phyloP scores from a whole-genome alignment of 2,329 filamentous ascomycete genomes.

The Amauroascus niger region DNA sequence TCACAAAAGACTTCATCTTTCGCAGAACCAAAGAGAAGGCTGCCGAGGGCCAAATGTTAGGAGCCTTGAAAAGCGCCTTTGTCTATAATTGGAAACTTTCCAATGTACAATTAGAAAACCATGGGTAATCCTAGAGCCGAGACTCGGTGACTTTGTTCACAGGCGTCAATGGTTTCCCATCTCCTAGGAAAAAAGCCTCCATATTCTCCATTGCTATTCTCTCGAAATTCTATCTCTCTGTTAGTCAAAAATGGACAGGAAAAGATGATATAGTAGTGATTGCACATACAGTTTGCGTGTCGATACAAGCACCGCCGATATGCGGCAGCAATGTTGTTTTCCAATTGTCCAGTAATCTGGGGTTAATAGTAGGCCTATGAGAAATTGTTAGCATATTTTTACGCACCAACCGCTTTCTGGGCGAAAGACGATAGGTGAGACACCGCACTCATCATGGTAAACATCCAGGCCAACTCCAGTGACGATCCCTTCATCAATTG shows the following conservation, averaged over 20 bases:
- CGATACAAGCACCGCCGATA: slow-evolving; percentile 15
- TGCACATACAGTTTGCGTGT: slow-evolving; percentile 14
- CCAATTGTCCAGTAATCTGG: slow-evolving; percentile 17
- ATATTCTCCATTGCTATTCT: slow-evolving; percentile 18
- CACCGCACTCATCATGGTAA: slow-evolving; percentile 54
- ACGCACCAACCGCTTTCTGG: not conserved
- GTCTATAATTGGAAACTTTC: not conserved
- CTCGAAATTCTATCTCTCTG: slow-evolving; percentile 16
- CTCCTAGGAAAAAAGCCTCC: slow-evolving; percentile 17
- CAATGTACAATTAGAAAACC: not conserved
- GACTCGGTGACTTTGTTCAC: slow-evolving; percentile 15
- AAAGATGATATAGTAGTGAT: too few species aligned
- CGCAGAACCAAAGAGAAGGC: too few species aligned
- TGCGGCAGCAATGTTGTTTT: slow-evolving; percentile 17
- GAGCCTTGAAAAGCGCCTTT: not conserved
- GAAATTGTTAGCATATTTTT: not conserved
- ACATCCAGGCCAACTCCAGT: slow-evolving; percentile 62
- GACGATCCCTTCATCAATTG: slow-evolving; percentile 56
- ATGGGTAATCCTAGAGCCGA: not conserved
- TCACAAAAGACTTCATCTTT: too few species aligned
- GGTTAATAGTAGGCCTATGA: slow-evolving; percentile 15
- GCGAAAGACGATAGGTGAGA: not conserved
- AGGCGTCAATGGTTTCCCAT: slow-evolving; percentile 18
- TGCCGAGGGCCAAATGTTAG: too few species aligned
- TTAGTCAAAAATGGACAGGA: not conserved